A percentile compares a stretch with the other conserved stretches of the same genome.
Evolutionary conservation across 2,329 filamentous ascomycete species (phyloP).

Genomic region (Stagonosporopsis vannaccii): DNA sequence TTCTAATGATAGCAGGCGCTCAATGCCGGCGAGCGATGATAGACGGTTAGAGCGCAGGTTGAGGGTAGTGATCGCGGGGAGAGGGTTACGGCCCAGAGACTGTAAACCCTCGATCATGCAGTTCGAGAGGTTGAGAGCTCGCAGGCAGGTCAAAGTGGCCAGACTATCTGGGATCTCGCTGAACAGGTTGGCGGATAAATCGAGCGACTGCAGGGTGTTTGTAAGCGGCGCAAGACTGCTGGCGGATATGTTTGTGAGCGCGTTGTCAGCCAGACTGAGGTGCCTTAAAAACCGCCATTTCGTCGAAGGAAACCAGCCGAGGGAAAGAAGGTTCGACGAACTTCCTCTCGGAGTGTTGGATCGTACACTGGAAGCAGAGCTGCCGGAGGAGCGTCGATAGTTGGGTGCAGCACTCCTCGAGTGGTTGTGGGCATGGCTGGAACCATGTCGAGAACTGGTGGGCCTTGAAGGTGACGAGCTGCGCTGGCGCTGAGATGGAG

Average conservation of each 20-base stretch:
- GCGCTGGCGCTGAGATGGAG: conserved; percentile 60
- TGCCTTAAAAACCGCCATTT: conserved; percentile 97
- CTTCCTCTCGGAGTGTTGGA: conserved; percentile 68
- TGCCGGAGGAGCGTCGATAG: conserved; percentile 87
- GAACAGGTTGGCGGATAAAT: conserved; percentile 92
- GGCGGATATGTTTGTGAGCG: conserved; percentile 78
- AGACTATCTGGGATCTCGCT: conserved; percentile 93
- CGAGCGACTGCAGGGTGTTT: conserved; percentile 88
- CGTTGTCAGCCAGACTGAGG: conserved; percentile 90
- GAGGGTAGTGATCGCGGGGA: conserved; percentile 91
- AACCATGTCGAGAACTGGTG: conserved; percentile 74
- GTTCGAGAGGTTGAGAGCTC: conserved; percentile 90
- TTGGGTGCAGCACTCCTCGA: conserved; percentile 69
- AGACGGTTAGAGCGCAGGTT: conserved; percentile 91
- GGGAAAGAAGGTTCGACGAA: conserved; percentile 76
- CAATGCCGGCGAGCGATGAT: conserved; percentile 85
- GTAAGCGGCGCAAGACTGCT: conserved; percentile 81
- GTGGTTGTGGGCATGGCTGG: conserved; percentile 69
- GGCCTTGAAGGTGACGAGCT: conserved; percentile 86
- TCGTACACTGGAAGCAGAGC: conserved; percentile 79
- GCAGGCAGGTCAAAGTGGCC: conserved; percentile 82
- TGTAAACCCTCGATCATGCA: conserved; percentile 98
- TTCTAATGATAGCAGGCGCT: conserved; percentile 87
- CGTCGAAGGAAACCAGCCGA: conserved; percentile 76
- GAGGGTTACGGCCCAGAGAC: conserved; percentile 81